Percentiles rank a stretch among this genome's conserved stretches.
These are phyloP conservation scores for Fomitopsis betulina DNA, from an alignment of 1,284 basidiomycete species.

Conservation along the genomic window DNA sequence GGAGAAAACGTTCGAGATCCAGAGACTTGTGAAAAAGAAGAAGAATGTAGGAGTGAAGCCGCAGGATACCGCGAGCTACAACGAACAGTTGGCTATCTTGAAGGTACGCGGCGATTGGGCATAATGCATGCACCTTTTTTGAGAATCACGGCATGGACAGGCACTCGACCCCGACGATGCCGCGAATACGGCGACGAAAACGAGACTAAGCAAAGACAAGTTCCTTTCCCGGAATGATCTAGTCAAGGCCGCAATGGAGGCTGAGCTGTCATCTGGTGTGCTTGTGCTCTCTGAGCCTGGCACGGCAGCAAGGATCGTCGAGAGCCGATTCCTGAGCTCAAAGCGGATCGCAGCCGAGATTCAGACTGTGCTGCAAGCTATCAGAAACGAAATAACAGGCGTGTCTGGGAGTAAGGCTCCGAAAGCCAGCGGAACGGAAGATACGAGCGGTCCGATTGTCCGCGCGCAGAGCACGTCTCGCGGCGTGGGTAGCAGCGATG, in stretches of 20 bases:
- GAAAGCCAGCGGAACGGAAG: slow-evolving; percentile 19
- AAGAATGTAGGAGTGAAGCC: slow-evolving; percentile 29
- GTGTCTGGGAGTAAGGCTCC: slow-evolving; percentile 25
- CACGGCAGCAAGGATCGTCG: slow-evolving; percentile 55
- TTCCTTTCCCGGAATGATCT: slow-evolving; percentile 42
- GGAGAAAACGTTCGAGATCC: slow-evolving; percentile 78
- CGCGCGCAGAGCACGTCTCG: neutral
- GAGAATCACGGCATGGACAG: slow-evolving; percentile 32
- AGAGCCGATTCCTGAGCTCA: slow-evolving; percentile 73
- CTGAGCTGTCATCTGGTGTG: slow-evolving; percentile 35
- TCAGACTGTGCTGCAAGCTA: slow-evolving; percentile 43
- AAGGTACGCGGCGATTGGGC: slow-evolving; percentile 43
- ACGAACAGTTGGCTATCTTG: slow-evolving; percentile 62
- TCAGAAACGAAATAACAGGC: slow-evolving; percentile 37
- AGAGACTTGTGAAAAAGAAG: slow-evolving; percentile 76
- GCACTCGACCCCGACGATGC: slow-evolving; percentile 54
- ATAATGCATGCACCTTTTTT: neutral
- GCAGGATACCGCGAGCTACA: slow-evolving; percentile 47
- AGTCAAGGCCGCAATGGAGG: slow-evolving; percentile 40
- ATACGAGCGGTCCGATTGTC: neutral
- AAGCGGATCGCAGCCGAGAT: slow-evolving; percentile 69
- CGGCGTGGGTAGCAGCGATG: slow-evolving; percentile 17
- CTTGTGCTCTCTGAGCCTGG: slow-evolving; percentile 32
- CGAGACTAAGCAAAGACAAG: slow-evolving; percentile 75
- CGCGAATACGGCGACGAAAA: slow-evolving; percentile 56